Evolutionary conservation across 306 rosid species (phyloP).

Genomic region (Malus sylvestris): DNA sequence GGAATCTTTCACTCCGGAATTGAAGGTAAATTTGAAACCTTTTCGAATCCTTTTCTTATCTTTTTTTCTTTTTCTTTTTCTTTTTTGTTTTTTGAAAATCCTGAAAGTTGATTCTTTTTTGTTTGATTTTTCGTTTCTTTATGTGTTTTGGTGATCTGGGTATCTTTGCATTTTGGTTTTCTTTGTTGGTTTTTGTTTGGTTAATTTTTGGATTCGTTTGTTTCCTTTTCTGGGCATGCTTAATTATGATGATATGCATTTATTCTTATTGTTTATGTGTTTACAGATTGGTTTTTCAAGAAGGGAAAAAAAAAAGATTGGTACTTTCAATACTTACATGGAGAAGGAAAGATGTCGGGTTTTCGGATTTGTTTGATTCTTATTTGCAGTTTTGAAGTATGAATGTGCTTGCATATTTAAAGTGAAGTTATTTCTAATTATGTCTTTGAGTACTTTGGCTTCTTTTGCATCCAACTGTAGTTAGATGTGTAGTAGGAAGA

Average conservation of each 20-base stretch:
- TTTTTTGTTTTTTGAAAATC: neutral
- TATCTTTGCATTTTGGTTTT: neutral
- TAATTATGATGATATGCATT: neutral
- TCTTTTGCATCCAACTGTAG: neutral
- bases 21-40: constrained; percentile 46
- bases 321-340: neutral
- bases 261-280: neutral
- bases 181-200: neutral
- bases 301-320: neutral
- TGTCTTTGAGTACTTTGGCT: neutral
- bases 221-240: neutral
- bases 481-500: neutral
- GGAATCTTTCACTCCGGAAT: constrained; percentile 96
- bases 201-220: neutral
- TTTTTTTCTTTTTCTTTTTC: neutral
- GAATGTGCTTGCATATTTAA: neutral
- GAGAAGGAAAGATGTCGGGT: neutral
- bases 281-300: neutral
- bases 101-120: neutral
- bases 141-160: constrained; percentile 16
- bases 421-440: neutral
- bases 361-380: neutral
- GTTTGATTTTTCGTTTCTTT: neutral
- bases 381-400: neutral
- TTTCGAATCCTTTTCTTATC: neutral